Evolutionary conservation across 129 eudicot genomes (phyloP).

Genomic region (Kitagawia praeruptora): DNA sequence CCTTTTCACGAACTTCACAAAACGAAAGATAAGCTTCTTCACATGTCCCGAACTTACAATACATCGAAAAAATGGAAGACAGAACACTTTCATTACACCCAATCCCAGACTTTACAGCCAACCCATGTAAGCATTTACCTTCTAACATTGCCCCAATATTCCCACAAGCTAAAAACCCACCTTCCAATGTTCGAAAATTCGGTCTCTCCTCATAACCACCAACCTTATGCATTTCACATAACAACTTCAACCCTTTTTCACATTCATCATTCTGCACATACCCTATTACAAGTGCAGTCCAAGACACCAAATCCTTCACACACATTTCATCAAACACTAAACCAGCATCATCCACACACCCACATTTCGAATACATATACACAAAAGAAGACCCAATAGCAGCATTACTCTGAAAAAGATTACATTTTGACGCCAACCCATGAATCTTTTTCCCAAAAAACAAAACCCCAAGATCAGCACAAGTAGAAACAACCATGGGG

Average conservation of each 20-base stretch:
- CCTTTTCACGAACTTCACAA: constrained; percentile 45
- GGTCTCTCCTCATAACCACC: constrained; percentile 50
- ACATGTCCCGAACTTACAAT: constrained; percentile 53
- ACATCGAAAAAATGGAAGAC: constrained; percentile 66
- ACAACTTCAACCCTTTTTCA: constrained; percentile 46
- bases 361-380: constrained; percentile 71
- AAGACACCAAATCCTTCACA: constrained; percentile 60
- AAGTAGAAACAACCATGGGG: constrained; percentile 73
- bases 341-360: constrained; percentile 38
- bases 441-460: constrained; percentile 34
- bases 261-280: constrained; percentile 66
- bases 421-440: constrained; percentile 52
- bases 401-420: constrained; percentile 28
- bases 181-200: constrained; percentile 67
- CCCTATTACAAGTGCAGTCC: constrained; percentile 91
- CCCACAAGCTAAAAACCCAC: constrained; percentile 81
- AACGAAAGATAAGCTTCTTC: constrained; percentile 51
- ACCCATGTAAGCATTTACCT: constrained; percentile 76
- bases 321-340: constrained; percentile 66
- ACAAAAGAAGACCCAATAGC: constrained; percentile 63
- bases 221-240: constrained; percentile 51
- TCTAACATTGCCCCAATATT: constrained; percentile 43
- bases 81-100: constrained; percentile 28
- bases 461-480: constrained; percentile 49
- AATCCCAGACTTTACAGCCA: constrained; percentile 48